Evolutionary conservation across 2,329 filamentous ascomycete species (phyloP), one percentile per base, ranked within the genome.

Genomic region (Colletotrichum trifolii): DNA sequence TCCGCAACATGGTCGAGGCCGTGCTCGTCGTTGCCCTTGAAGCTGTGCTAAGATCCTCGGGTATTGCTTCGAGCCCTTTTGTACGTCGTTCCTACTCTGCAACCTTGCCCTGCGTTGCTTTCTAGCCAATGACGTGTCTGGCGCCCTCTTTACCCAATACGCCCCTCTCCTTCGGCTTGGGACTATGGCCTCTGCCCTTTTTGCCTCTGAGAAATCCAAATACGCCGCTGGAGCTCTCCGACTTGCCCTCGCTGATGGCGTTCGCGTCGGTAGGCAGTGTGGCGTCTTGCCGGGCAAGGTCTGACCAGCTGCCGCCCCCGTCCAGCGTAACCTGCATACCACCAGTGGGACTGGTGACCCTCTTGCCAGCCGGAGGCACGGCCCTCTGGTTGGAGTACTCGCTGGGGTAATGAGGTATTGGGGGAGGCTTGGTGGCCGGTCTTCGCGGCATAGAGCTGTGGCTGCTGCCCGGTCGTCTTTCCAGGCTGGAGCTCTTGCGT

Each of bases 91-190:
- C 48, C 60, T 34, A 58, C 60, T 66, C 42, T 55, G 43, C 49
- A 34, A 43, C 55, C 40, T 46, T 54, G 43, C 48, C 39, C 38
- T 42, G 17, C 7, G 34, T 38, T 47, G 50, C 40, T 53, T 43
- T 66, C 55, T 82, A 91, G 71, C 87, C 89, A 73, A 95, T 91
- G 61, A 95, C 87, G 69, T 93, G 90, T 75, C 96, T 86, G 10
- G 96, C 94, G 13, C 96, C 96, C 76, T 98, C 94, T 75, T 98
- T 98, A 62, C 96, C 96, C 64, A 99, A 75, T 8, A 99, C 94
- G 64, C 96, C 96, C 60, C 93, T 87, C 79, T 98, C 94, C 76
- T 93, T 95, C 34, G 94, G 94, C 80, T 97, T 97, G 2, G 96
- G 96, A 75, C 94, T 97, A 77, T 94, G 89, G 60, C 94, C 93